phyloP scores from a whole-genome alignment of 169 alveolate species.

The Cryptosporidium canis region DNA sequence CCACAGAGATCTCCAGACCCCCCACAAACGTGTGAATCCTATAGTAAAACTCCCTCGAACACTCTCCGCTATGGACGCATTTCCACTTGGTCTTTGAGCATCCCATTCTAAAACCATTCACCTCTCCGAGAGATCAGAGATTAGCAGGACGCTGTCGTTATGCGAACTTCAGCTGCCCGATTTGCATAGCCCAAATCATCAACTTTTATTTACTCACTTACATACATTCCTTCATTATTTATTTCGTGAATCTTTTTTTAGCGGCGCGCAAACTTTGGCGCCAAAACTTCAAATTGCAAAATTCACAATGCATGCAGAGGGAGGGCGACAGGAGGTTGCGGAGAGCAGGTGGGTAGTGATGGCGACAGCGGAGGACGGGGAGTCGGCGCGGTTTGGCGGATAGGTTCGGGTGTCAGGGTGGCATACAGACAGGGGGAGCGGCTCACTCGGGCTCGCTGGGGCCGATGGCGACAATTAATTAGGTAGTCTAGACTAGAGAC shows the following conservation, averaged over 20 bases:
- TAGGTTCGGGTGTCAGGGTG: too few species aligned
- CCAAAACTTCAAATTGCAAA: too few species aligned
- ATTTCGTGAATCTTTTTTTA: not conserved
- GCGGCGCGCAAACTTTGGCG: slow-evolving; percentile 2
- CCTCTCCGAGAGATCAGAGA: slow-evolving; percentile 5
- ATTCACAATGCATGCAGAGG: too few species aligned
- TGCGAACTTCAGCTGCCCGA: not conserved
- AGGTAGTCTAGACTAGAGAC: not conserved
- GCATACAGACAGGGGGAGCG: too few species aligned
- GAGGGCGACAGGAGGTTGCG: too few species aligned
- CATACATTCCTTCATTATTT: not conserved
- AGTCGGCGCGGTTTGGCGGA: too few species aligned
- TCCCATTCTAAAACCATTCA: not conserved
- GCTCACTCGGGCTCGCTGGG: too few species aligned
- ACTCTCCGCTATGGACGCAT: slow-evolving; percentile 55
- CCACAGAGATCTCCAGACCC: slow-evolving; percentile 44
- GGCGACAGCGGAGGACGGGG: too few species aligned
- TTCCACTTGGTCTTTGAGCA: slow-evolving; percentile 26
- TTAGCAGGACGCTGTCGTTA: not conserved
- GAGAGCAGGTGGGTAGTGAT: too few species aligned
- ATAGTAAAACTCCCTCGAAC: slow-evolving; percentile 44
- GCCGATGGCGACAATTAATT: too few species aligned
- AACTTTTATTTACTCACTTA: slow-evolving; percentile 1
- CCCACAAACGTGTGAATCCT: slow-evolving; percentile 63
- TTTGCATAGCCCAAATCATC: not conserved